Conservation (phyloP, 495 filamentous ascomycete species). For the Chlorociboria aeruginascens region DNA sequence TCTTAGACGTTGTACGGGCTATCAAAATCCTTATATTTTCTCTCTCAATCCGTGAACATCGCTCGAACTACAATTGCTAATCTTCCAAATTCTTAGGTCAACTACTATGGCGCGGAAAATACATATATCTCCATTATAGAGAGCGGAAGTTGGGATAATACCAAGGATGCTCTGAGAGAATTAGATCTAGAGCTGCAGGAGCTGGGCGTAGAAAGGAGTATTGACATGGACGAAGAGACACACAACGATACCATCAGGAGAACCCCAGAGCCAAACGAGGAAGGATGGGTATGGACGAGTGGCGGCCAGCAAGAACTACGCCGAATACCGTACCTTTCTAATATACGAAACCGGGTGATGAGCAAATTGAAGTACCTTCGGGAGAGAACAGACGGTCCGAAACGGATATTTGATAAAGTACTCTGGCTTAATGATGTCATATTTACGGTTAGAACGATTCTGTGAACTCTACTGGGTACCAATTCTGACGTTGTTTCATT, state of each 20-base stretch:
- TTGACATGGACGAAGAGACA: constrained; percentile 19
- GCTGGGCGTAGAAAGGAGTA: constrained; percentile 37
- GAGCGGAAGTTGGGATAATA: constrained; percentile 59
- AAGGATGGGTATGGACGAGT: constrained; percentile 36
- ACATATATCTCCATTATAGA: constrained; percentile 61
- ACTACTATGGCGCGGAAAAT: constrained; percentile 47
- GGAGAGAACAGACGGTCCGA: constrained; percentile 24
- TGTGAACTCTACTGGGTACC: not conserved
- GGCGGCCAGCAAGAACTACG: constrained; percentile 27
- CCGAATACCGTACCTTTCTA: constrained; percentile 58
- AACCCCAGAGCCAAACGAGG: constrained; percentile 25
- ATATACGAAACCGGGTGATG: constrained; percentile 46
- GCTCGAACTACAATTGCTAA: no score
- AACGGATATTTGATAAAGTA: constrained; percentile 47
- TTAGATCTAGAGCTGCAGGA: constrained; percentile 43
- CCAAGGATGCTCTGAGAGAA: constrained; percentile 49
- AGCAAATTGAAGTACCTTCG: constrained; percentile 25
- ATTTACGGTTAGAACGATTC: constrained; percentile 26
- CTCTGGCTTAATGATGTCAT: constrained; percentile 68
- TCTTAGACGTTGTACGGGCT: constrained; percentile 49
- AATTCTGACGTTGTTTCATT: not conserved
- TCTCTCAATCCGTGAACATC: constrained; percentile 38
- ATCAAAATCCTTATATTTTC: constrained; percentile 55
- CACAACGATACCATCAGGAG: constrained; percentile 46
- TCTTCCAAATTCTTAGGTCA: not conserved